Evolutionary conservation across 257 asterid species (phyloP), one percentile per base, ranked within the genome.

Genomic region (Solanum chmielewskii): DNA sequence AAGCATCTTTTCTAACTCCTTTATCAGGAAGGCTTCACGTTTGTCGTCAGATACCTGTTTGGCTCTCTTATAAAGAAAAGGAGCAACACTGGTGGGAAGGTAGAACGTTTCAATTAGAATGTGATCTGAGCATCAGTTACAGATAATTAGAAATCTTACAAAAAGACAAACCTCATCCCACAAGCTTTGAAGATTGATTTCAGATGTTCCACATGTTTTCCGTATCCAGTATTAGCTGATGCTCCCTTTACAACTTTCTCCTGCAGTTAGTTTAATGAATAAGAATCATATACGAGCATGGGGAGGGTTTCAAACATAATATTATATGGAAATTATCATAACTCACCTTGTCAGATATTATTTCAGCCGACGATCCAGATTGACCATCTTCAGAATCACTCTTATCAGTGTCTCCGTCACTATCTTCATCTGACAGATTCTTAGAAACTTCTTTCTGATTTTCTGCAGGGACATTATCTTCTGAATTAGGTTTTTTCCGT

Each of bases 131-230:
- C 77, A 87, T 21, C 42, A 52, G 69, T 35, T 42, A 56, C 68
- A 76, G 68, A 71, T 33, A 25, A 80, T 52, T 69, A 11, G 39
- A n/a, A 12, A 39, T 45, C 25, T 18, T 13, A 73, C 41, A 59
- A 87, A 70, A 49, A 78, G 81, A 88, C 89, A 88, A 77, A 97
- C 99, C 98, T 94, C 98, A 97, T 93, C 91, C 98, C 99, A 90
- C 99, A 97, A 85, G 99, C 95, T 92, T 95, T 97, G 84, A 97
- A 96, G 85, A 95, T 88, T 74, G 99, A 94, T 90, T 92, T 97
- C 88, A 97, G 93, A 87, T 93, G 93, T 91, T 97, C 99, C 90
- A 94, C 99, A 74, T 56, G 89, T 90, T 94, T 93, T 86, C 98
- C 98, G 86, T 91, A 91, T 89, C 88, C 95, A 88, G 98, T 81